Base-by-base conservation (phyloP, 805 yeast species). In the Isabelozyma rhagii region DNA sequence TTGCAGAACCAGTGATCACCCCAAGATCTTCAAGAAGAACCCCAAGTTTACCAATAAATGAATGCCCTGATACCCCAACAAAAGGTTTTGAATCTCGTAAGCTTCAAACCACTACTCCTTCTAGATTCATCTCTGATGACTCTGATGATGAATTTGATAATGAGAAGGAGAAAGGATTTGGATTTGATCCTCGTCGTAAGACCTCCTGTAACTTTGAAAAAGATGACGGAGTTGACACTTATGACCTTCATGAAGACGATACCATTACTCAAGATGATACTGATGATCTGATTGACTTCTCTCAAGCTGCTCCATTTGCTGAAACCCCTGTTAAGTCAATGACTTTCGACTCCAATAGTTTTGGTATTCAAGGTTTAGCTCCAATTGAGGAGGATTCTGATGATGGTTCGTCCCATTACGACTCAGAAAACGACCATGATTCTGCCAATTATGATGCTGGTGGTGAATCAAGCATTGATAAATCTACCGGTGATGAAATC, bases 321-420 rank as follows among this genome's bases (percentile, higher is more conserved):
- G 44, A 41, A 18, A 25, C 10, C 28, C 29, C 38, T 42, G 43
- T 25, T 18, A 48, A 41, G 34, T 36, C 44, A 1, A 39, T 51
- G 15, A 48, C 60, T 8, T 62, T 67, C 47, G 69, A 68, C 50
- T 53, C 48, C 44, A 51, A 52, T 45, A 60, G 66, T 39, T 62
- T 59, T 55, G 66, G 63, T 8, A 51, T 61, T 15, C 60, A 62
- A 46, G 72, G 71, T 1, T 69, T 74, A 52, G 71, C 69, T 17
- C 75, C 77, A 31, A 71, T 71, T 56, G 68, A 59, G 18, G 77
- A 72, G 57, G 69, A 63, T 28, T 61, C 56, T 47, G 65, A 60
- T 46, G 72, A 67, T 47, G 58, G 62, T 13, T 62, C 72, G 5
- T 68, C 73, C 9, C 64, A 61, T 46, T 71, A 70, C 50, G 66